These are phyloP conservation scores for Leccinum variicolor DNA, from an alignment of 768 basidiomycete species.

Conservation along the genomic window DNA sequence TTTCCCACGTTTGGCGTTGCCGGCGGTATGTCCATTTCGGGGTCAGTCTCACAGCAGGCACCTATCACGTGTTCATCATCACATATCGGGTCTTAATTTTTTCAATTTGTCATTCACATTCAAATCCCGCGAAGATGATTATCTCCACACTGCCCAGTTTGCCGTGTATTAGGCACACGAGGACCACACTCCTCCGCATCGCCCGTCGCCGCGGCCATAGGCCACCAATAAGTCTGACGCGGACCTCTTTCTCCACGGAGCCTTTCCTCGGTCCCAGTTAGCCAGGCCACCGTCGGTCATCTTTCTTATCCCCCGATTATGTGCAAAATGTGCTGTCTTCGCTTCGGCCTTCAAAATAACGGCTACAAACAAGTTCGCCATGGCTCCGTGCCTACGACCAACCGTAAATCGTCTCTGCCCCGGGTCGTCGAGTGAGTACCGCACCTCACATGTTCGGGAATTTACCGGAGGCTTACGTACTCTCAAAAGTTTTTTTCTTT, in stretches of 20 bases:
- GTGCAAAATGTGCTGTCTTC: not conserved
- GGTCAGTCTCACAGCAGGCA: constrained; percentile 23
- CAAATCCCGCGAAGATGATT: constrained; percentile 23
- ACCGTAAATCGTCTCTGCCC: not conserved
- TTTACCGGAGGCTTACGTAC: constrained; percentile 12
- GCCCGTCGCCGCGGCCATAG: not conserved
- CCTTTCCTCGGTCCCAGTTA: constrained; percentile 3
- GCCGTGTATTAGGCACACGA: not conserved
- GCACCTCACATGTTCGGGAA: not conserved
- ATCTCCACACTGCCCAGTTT: constrained; percentile 8
- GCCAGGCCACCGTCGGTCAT: constrained; percentile 6
- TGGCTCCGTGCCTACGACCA: not conserved
- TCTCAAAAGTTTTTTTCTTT: constrained; percentile 1
- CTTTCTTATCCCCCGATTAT: constrained; percentile 6
- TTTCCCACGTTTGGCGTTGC: constrained; percentile 36
- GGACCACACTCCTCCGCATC: constrained; percentile 8
- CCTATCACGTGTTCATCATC: constrained; percentile 25
- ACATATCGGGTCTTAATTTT: constrained; percentile 18
- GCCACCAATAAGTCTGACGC: not conserved
- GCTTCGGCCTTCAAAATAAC: not conserved
- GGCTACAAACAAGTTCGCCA: not conserved
- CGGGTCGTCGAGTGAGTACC: not conserved
- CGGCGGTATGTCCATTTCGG: constrained; percentile 32
- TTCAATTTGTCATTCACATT: constrained; percentile 9
- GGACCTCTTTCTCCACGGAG: not conserved